Conservation (phyloP, 305 asterid genomes). For the Plantago lanceolata region DNA sequence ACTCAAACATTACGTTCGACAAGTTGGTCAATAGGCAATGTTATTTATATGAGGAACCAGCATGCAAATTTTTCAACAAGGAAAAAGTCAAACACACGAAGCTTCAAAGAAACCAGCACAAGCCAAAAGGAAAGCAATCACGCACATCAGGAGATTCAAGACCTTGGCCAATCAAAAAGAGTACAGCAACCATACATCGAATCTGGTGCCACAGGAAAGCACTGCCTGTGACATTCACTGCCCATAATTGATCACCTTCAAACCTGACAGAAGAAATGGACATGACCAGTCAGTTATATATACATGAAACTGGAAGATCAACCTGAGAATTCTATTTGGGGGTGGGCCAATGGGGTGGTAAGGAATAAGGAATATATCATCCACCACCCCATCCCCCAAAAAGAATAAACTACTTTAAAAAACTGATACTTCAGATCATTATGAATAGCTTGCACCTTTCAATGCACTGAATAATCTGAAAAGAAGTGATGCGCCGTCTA, state of each 20-base stretch:
- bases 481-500: conserved; percentile 52
- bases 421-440: conserved; percentile 7
- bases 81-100: conserved; percentile 11
- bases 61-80: conserved; percentile 9
- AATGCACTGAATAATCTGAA: conserved; percentile 57
- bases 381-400: not conserved
- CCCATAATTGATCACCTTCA: conserved; percentile 70
- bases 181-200: conserved; percentile 91
- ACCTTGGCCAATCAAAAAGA: conserved; percentile 90
- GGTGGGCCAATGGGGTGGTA: conserved; percentile 1
- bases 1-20: conserved; percentile 6
- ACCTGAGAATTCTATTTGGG: conserved; percentile 5
- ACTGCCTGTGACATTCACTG: conserved; percentile 72
- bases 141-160: conserved; percentile 86
- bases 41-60: conserved; percentile 15
- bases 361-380: conserved; percentile 8
- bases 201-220: conserved; percentile 99
- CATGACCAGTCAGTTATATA: conserved; percentile 14
- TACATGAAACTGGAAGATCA: conserved; percentile 15
- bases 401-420: no score
- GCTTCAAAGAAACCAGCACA: conserved; percentile 18
- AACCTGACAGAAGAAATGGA: conserved; percentile 41
- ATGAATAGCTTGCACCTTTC: conserved; percentile 55
- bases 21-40: conserved; percentile 15
- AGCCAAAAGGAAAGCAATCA: conserved; percentile 21